Evolutionary conservation across 176 grass and related monocot species (phyloP).

Genomic region (Urochloa ruziziensis): DNA sequence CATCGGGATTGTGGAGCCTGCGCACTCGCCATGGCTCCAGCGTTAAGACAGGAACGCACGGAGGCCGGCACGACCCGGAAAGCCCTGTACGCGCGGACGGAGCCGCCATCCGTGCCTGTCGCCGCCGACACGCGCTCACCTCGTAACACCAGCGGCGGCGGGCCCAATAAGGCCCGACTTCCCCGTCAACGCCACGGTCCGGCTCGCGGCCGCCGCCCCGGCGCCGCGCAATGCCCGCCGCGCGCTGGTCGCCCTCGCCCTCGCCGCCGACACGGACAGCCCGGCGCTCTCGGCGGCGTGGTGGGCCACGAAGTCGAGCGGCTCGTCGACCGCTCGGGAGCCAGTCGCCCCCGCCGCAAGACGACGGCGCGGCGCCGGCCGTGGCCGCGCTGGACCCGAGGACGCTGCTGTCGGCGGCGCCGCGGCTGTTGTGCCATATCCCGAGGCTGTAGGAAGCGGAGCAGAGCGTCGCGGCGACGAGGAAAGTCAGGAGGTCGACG

Average conservation of each 20-base stretch:
- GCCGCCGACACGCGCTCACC: constrained; percentile 35
- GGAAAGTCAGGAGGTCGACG: background rate
- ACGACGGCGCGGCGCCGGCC: background rate
- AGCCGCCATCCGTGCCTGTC: background rate
- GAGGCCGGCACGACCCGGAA: constrained; percentile 22
- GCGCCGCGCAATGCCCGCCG: constrained; percentile 28
- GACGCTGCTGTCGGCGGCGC: constrained; percentile 20
- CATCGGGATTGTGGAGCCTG: background rate
- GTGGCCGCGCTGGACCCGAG: constrained; percentile 6
- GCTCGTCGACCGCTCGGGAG: background rate
- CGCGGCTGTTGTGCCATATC: constrained; percentile 62
- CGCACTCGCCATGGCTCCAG: constrained; percentile 44
- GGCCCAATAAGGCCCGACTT: background rate
- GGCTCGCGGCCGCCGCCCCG: background rate
- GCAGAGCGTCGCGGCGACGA: constrained; percentile 31
- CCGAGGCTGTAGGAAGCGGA: constrained; percentile 59
- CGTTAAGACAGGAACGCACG: constrained; percentile 33
- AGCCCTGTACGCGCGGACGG: background rate
- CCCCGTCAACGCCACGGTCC: background rate
- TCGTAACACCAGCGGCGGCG: constrained; percentile 19
- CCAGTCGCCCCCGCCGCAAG: constrained; percentile 32
- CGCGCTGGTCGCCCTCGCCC: background rate
- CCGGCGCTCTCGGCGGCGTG: constrained; percentile 53
- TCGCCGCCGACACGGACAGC: constrained; percentile 28
- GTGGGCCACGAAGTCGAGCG: constrained; percentile 69